A percentile compares a stretch with the other conserved stretches of the same genome.
Conservation (phyloP, 768 basidiomycete species). For the Aureoboletus auriporus region DNA sequence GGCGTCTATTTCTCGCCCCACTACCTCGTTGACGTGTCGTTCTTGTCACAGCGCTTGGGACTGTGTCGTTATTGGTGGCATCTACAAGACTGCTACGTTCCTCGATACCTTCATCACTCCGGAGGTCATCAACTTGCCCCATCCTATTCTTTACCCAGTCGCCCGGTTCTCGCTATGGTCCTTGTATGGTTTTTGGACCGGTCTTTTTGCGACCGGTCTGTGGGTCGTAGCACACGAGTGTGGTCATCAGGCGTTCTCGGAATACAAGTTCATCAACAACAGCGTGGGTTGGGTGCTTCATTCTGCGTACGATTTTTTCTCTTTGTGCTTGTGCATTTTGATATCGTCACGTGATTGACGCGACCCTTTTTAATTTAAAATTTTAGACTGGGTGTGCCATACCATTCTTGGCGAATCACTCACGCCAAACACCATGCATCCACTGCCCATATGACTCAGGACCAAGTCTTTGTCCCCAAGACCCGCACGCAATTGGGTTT, state of each 20-base stretch:
- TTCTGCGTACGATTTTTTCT: conserved; percentile 58
- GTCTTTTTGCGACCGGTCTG: conserved; percentile 86
- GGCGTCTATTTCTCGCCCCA: conserved; percentile 17
- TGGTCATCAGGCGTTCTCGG: conserved; percentile 95
- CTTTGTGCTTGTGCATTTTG: not conserved
- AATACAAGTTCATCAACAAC: conserved; percentile 90
- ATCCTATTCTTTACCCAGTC: conserved; percentile 58
- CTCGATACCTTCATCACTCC: conserved; percentile 63
- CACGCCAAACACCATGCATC: conserved; percentile 96
- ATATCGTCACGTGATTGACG: conserved; percentile 22
- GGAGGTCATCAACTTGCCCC: conserved; percentile 48
- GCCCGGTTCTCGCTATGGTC: conserved; percentile 71
- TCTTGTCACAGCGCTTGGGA: conserved; percentile 61
- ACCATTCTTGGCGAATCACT: conserved; percentile 93
- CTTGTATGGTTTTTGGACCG: conserved; percentile 75
- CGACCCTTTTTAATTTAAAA: conserved; percentile 7
- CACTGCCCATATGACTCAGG: conserved; percentile 89
- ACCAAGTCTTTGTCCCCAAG: conserved; percentile 92
- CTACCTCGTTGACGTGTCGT: conserved; percentile 10
- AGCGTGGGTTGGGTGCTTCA: conserved; percentile 89
- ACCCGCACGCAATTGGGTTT: conserved; percentile 71
- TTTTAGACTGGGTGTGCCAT: conserved; percentile 85
- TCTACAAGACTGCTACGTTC: conserved; percentile 65
- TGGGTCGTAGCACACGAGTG: conserved; percentile 97
- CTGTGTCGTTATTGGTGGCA: conserved; percentile 56